phyloP scores from a whole-genome alignment of 2,329 filamentous ascomycete genomes.

The Coniella lustricola region DNA sequence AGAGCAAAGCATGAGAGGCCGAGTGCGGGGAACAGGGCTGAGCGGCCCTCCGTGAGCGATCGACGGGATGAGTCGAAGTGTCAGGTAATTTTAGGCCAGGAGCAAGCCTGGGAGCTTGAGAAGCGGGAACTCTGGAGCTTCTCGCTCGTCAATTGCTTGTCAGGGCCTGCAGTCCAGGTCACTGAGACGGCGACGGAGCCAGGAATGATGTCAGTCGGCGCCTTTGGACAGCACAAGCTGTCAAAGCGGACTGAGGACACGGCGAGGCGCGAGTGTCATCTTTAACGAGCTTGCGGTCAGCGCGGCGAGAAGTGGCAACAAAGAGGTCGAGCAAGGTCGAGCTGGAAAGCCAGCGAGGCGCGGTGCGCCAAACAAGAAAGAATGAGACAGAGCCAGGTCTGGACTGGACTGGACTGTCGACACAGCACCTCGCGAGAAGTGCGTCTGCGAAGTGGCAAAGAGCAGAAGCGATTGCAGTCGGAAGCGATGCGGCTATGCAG shows the following conservation, averaged over 20 bases:
- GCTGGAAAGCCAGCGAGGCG: neutral
- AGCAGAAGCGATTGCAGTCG: too few relatives aligned
- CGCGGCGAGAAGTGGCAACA: neutral
- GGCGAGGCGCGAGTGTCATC: slow-evolving; percentile 1
- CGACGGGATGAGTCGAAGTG: neutral
- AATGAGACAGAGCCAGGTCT: too few relatives aligned
- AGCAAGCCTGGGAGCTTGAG: neutral
- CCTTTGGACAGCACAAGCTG: slow-evolving; percentile 2
- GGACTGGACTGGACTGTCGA: too few relatives aligned
- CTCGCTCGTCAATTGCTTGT: too few relatives aligned
- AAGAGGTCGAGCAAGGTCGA: neutral
- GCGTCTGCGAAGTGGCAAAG: too few relatives aligned
- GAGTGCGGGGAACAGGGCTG: neutral
- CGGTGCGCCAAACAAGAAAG: too few relatives aligned
- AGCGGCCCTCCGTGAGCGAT: neutral
- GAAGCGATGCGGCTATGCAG: too few relatives aligned
- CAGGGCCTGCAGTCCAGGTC: too few relatives aligned
- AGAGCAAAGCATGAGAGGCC: neutral
- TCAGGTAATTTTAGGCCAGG: neutral
- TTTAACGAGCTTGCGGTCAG: neutral
- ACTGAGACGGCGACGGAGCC: too few relatives aligned
- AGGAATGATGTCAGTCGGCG: neutral
- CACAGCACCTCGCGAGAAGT: too few relatives aligned
- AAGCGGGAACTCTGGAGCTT: too few relatives aligned
- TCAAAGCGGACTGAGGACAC: slow-evolving; percentile 1